Base-by-base conservation (phyloP, 345 rosid species). In the Gossypium anomalum region DNA sequence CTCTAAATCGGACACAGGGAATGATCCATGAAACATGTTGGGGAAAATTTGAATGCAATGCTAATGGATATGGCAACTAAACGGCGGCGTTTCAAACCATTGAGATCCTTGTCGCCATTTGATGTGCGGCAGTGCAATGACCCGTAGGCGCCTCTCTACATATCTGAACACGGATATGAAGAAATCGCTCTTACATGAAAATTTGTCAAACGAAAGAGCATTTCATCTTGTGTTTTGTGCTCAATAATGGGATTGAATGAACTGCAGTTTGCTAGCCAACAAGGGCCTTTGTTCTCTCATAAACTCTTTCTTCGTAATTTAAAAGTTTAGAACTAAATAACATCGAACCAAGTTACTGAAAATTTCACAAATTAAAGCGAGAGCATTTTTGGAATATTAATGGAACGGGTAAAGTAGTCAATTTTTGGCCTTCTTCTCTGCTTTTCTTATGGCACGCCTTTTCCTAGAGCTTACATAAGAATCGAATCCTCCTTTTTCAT, bases 31-130 rank as follows among this genome's bases (percentile, higher is more conserved):
- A 83, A 90, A 87, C 84, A 93, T 91, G 86, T 93, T 89, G 70
- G 90, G 71, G 80, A 81, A 87, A 29, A 97, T 93, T 0, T 93
- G 92, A 64, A 93, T 84, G 82, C 85, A 91, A 82, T 93, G 98
- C 78, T 93, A 96, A 27, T 93, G 97, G 84, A 84, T 67, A 86
- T 71, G 17, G 98, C 97, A 70, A 92, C 61, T 49, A 78, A 68
- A 2, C 93, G 93, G 49, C 87, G 85, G 59, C 41, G 89, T 86
- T 83, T 93, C 97, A 38, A 93, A 92, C 97, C 98, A 89, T 58
- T 93, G 98, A 53, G 97, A 93, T 19, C 96, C 98, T 79, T 93
- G 90, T 70, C 98, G 86, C 97, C 98, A 93, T 4, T 92, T 34
- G 5, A 34, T 5, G 41, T 5, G 41, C 1, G 41, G 7, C 41